Base-by-base conservation (phyloP, 371 early-diverging fungal species). In the Rhizopus stolonifer region DNA sequence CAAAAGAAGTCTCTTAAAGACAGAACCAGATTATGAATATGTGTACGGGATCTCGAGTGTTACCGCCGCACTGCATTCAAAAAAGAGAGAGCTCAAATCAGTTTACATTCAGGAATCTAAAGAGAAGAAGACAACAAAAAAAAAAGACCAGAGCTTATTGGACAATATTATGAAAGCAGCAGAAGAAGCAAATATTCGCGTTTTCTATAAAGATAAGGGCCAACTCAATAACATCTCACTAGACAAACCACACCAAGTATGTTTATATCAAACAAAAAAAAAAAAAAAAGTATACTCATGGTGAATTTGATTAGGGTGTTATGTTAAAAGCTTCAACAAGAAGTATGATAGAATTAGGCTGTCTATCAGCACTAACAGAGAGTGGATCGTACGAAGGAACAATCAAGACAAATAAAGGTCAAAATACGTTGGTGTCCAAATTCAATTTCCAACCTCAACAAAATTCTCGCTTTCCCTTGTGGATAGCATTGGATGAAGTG, bases 401-500 rank as follows among this genome's bases (percentile, higher is more conserved):
- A 15, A 54, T 47, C 4, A 31, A 52, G 22, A 11, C 42, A 7
- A 61, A 53, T 50, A 61, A 53, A 40, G 24, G 56, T 49, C 53
- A 56, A 33, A 26, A 43, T 18, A 22, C 19, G n/a, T 13, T 25
- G 4, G 2, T 9, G 15, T 4, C 48, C 11, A 14, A 11, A 17
- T 36, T 52, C 7, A 11, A 36, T 1, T 47, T 40, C 42, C 38
- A 46, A 18, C 25, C 32, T 19, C 13, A 43, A 34, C 13, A 11
- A 22, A n/a, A 22, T 3, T 14, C 33, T 5, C 54, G 61, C 3
- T 49, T 22, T 4, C 74, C 73, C 0, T 60, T 79, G 21, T 79
- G 79, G 79, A 54, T 79, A 22, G 82, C 82, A 0, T 53, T 86
- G 22, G 86, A 86, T 64, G 72, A 80, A 59, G 68, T 86, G 1